Base-by-base conservation (phyloP, 2,329 filamentous ascomycete genomes). In the Fusarium camptoceras region DNA sequence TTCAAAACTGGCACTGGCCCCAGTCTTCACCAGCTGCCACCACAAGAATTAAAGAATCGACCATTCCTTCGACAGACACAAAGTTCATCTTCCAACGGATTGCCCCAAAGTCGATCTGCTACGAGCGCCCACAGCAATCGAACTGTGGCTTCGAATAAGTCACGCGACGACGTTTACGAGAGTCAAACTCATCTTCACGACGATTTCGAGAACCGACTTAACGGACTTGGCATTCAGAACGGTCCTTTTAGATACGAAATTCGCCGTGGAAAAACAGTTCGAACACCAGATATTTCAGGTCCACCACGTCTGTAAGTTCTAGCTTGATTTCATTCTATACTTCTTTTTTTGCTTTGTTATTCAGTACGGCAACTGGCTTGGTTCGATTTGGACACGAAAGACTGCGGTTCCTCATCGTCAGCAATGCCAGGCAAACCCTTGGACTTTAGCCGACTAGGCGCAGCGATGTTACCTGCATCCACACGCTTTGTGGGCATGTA, bases 221-320 rank as follows among this genome's bases (percentile, higher is more conserved):
- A 76, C 72, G 74, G 73, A 25, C 74, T 80, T 27, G 74, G 73
- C 49, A 73, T 75, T 53, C 70, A 70, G 55, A 72, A 75, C 70
- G 71, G 66, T 31, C 74, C 77, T 31, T 68, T 70, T 64, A 73
- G 68, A 31, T 79, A 75, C 71, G 77, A 78, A 55, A 73, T 79
- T 46, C 75, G 76, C 42, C 64, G 74, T 53, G 78, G 78, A 49
- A 80, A 76, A 63, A 73, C 77, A 20, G 78, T 80, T 53, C 77
- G 75, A 41, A 75, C 71, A 43, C 68, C 68, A 25, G 53, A 70
- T 47, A 64, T 55, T 28, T 62, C 68, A 16, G 67, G 62, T 41
- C 68, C 56, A 55, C 57, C 58, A 51, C 65, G 75, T 72, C 64
- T 78, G 77, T 79, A 74, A 78, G 77, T 77, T 30, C 49, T 66